phyloP scores from a whole-genome alignment of 1,284 basidiomycete genomes.

The Tausonia pullulans region DNA sequence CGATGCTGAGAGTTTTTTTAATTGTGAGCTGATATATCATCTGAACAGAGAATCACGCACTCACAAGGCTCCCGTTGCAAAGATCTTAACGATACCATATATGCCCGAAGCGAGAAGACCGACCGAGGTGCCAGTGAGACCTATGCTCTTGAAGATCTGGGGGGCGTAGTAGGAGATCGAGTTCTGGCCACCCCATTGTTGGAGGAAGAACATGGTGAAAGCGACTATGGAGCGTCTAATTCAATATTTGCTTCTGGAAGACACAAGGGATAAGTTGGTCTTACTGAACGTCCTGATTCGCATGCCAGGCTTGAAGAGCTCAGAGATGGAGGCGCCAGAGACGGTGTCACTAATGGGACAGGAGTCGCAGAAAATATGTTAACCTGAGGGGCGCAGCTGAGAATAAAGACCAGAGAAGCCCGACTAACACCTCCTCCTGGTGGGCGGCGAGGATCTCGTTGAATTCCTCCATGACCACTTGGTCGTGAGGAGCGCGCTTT shows the following conservation, averaged over 20 bases:
- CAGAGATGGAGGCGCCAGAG: slow-evolving; percentile 39
- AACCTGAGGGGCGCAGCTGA: slow-evolving; percentile 16
- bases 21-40: too few species aligned
- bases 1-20: slow-evolving; percentile 28
- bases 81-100: slow-evolving; percentile 52
- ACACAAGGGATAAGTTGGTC: too few species aligned
- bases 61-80: slow-evolving; percentile 51
- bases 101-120: slow-evolving; percentile 65
- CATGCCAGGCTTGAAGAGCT: slow-evolving; percentile 62
- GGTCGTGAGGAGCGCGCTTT: slow-evolving; percentile 40
- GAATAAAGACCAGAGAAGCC: too few species aligned
- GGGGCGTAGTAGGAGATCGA: slow-evolving; percentile 53
- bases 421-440: slow-evolving; percentile 32
- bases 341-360: background rate
- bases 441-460: slow-evolving; percentile 47
- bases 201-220: slow-evolving; percentile 35
- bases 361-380: background rate
- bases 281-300: slow-evolving; percentile 49
- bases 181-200: slow-evolving; percentile 44
- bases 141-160: slow-evolving; percentile 39
- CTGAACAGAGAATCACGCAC: too few species aligned
- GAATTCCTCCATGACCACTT: slow-evolving; percentile 41
- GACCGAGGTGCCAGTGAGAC: slow-evolving; percentile 43
- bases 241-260: too few species aligned
- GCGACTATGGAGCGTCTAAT: slow-evolving; percentile 32